Evolutionary conservation across 2,329 filamentous ascomycete genomes (phyloP), one percentile per base, ranked within the genome.

Genomic region (Leptographium wingfieldii): DNA sequence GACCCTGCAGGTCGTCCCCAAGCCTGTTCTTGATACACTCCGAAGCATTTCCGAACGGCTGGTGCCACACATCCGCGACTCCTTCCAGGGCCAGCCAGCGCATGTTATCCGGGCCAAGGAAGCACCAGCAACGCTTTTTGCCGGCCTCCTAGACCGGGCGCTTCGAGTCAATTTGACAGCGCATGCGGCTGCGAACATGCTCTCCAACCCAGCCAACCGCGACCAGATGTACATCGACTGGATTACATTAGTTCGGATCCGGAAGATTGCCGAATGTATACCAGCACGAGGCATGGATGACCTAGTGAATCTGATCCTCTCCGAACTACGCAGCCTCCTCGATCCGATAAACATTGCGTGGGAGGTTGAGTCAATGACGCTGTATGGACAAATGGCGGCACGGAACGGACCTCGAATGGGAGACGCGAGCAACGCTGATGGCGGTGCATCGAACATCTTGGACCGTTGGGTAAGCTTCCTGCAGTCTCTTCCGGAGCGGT

Each of bases 171-270:
- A 99, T 69, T 81, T 94, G 61, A 90, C 92, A 25, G 94, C 94
- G 2, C 92, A 97, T 69, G 92, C 94, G 1, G 91, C 92, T 1
- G 92, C 92, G 27, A 95, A 94, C 64, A 91, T 96, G 81, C 79
- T 99, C 14, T 90, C 90, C 9, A 90, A 92, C 67, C 85, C 90
- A 22, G 88, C 90, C 54, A 95, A 95, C 69, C 84, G 94, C 59
- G 90, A 94, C 65, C 88, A 94, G 68, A 97, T 99, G 94, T 96
- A 94, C 77, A 78, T 87, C 57, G 94, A 99, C 69, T 96, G 92
- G 85, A 84, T 90, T 49, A 83, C 77, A 2, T 81, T 82, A 74
- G 81, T 86, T 35, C 77, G 81, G 31, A 75, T 81, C 11, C 79
- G 83, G 55, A 86, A 86, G 68, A 73, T 86, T 60, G 81, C 83